phyloP scores from a whole-genome alignment of 768 basidiomycete genomes.

The Termitomyces sp. region DNA sequence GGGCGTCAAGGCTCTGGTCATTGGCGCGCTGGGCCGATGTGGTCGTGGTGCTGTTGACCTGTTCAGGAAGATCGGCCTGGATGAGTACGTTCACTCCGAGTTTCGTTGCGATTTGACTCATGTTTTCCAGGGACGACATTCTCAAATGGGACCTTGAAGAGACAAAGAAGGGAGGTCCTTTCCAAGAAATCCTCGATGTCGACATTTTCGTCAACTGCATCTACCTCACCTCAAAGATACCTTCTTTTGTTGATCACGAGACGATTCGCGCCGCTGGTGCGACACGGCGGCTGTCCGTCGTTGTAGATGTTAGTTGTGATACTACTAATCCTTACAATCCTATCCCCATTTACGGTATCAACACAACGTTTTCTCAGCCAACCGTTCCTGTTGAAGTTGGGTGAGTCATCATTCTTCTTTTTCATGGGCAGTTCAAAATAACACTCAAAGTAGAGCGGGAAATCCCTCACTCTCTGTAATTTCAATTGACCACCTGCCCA shows the following conservation, averaged over 20 bases:
- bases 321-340: slow-evolving; percentile 99
- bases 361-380: slow-evolving; percentile 90
- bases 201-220: slow-evolving; percentile 99
- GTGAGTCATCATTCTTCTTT: slow-evolving; percentile 37
- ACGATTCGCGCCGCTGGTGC: slow-evolving; percentile 69
- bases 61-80: slow-evolving; percentile 92
- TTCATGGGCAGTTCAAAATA: neutral
- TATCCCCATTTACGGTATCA: slow-evolving; percentile 89
- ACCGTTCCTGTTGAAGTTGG: slow-evolving; percentile 82
- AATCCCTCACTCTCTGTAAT: slow-evolving; percentile 77
- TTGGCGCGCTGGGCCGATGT: slow-evolving; percentile 93
- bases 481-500: slow-evolving; percentile 96
- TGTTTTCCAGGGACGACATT: slow-evolving; percentile 69
- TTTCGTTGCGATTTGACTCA: neutral
- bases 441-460: slow-evolving; percentile 34
- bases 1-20: slow-evolving; percentile 82
- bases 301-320: slow-evolving; percentile 98
- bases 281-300: slow-evolving; percentile 62
- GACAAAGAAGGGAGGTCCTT: slow-evolving; percentile 95
- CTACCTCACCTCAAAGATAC: slow-evolving; percentile 84
- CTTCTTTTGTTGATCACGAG: slow-evolving; percentile 72
- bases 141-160: slow-evolving; percentile 97
- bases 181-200: slow-evolving; percentile 90
- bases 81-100: slow-evolving; percentile 60
- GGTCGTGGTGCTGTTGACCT: slow-evolving; percentile 93